These are phyloP conservation scores for Ustilago curta DNA, from an alignment of 1,284 basidiomycete genomes.

Conservation along the genomic window DNA sequence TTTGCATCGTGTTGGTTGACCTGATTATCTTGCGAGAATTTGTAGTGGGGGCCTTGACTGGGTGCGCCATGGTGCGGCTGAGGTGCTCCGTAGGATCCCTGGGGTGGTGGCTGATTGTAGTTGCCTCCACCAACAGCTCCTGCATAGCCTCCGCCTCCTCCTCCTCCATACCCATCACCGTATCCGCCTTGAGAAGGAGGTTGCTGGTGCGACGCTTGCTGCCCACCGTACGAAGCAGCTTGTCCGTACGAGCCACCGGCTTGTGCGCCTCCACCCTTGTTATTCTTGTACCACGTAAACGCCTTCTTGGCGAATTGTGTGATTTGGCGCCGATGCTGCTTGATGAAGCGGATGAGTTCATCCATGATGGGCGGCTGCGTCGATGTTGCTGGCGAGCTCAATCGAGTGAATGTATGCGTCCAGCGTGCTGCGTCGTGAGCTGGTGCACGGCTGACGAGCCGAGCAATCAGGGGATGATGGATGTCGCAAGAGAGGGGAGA, in stretches of 20 bases:
- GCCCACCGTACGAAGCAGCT: constrained; percentile 19
- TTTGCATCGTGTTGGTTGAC: constrained; percentile 65
- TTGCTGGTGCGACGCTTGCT: constrained; percentile 19
- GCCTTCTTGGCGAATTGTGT: constrained; percentile 59
- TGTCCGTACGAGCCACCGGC: constrained; percentile 29
- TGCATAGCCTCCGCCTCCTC: constrained; percentile 25
- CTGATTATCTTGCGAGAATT: constrained; percentile 60
- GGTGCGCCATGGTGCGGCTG: constrained; percentile 35
- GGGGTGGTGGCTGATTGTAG: constrained; percentile 50
- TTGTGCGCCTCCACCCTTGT: constrained; percentile 26
- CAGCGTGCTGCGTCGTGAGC: neutral
- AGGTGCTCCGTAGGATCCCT: constrained; percentile 53
- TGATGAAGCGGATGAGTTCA: constrained; percentile 61
- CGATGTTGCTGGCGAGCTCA: neutral
- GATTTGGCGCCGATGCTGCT: constrained; percentile 60
- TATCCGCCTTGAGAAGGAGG: constrained; percentile 16
- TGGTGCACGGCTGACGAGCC: neutral
- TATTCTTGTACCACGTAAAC: constrained; percentile 58
- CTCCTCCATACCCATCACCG: constrained; percentile 24
- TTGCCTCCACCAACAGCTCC: constrained; percentile 27
- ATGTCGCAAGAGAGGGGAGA: neutral
- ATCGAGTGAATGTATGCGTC: neutral
- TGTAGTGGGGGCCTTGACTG: constrained; percentile 51
- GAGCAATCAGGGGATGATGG: neutral
- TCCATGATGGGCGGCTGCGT: constrained; percentile 40